Evolutionary conservation across 1,284 basidiomycete genomes (phyloP).

Genomic region (Cryptococcus amylolentus): DNA sequence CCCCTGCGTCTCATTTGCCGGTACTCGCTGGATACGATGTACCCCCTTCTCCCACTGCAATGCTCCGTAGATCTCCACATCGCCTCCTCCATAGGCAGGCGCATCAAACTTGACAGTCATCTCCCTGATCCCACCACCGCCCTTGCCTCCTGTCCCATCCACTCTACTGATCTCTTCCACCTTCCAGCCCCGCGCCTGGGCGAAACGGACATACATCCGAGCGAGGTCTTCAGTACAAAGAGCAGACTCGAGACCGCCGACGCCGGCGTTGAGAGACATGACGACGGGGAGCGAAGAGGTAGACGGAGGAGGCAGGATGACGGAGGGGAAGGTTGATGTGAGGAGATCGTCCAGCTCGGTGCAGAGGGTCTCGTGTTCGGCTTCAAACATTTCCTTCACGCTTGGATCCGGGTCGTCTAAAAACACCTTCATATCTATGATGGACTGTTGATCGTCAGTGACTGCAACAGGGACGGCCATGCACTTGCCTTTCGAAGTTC

Average conservation of each 20-base stretch:
- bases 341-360: constrained; percentile 56
- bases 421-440: constrained; percentile 62
- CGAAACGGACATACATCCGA: constrained; percentile 77
- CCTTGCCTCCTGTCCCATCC: constrained; percentile 53
- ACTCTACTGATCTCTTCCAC: constrained; percentile 44
- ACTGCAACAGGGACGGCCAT: neutral
- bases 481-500: constrained; percentile 52
- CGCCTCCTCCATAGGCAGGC: constrained; percentile 49
- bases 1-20: constrained; percentile 80
- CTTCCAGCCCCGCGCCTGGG: constrained; percentile 53
- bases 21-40: constrained; percentile 91
- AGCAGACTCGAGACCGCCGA: constrained; percentile 84
- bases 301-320: constrained; percentile 67
- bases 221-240: constrained; percentile 77
- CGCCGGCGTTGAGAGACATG: constrained; percentile 86
- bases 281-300: constrained; percentile 70
- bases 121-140: constrained; percentile 72
- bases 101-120: constrained; percentile 59
- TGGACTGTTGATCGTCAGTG: constrained; percentile 52
- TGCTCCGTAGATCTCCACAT: constrained; percentile 67
- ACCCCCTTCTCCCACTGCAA: constrained; percentile 91
- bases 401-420: constrained; percentile 71
- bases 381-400: constrained; percentile 69
- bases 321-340: constrained; percentile 60
- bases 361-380: constrained; percentile 63